Conservation (phyloP, 2,329 filamentous ascomycete genomes). For the Thelonectria rubi region DNA sequence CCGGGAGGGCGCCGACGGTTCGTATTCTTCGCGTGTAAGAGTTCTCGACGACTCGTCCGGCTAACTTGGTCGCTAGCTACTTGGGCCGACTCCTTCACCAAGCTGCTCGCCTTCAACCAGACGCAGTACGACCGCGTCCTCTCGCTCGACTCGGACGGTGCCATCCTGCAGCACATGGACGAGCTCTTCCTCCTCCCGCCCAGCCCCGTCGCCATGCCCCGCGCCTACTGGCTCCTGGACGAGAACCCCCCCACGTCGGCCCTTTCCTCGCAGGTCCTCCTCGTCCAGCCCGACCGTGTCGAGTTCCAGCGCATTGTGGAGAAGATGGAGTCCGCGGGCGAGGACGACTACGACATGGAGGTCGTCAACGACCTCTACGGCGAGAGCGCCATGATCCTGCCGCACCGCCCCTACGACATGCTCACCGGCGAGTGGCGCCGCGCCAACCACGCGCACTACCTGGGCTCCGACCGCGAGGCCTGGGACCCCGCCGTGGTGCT, state of each 20-base stretch:
- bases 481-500: slow-evolving; percentile 66
- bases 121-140: slow-evolving; percentile 62
- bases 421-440: slow-evolving; percentile 70
- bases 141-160: slow-evolving; percentile 70
- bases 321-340: slow-evolving; percentile 37
- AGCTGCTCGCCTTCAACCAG: slow-evolving; percentile 74
- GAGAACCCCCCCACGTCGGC: slow-evolving; percentile 50
- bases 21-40: slow-evolving; percentile 20
- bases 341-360: slow-evolving; percentile 70
- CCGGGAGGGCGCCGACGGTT: slow-evolving; percentile 49
- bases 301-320: slow-evolving; percentile 56
- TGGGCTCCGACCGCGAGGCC: slow-evolving; percentile 53
- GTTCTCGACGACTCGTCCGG: background rate
- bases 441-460: slow-evolving; percentile 56
- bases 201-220: slow-evolving; percentile 71
- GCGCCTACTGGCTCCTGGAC: slow-evolving; percentile 74
- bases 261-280: slow-evolving; percentile 67
- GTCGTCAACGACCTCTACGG: slow-evolving; percentile 70
- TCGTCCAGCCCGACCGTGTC: slow-evolving; percentile 63
- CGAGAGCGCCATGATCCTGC: slow-evolving; percentile 67
- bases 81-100: slow-evolving; percentile 73
- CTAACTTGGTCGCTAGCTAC: slow-evolving; percentile 50
- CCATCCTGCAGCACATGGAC: slow-evolving; percentile 71
- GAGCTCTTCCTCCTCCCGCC: slow-evolving; percentile 74
- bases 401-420: slow-evolving; percentile 70